Conservation (phyloP, 1,139 yeast genomes). For the Arxiozyma slooffiae region DNA sequence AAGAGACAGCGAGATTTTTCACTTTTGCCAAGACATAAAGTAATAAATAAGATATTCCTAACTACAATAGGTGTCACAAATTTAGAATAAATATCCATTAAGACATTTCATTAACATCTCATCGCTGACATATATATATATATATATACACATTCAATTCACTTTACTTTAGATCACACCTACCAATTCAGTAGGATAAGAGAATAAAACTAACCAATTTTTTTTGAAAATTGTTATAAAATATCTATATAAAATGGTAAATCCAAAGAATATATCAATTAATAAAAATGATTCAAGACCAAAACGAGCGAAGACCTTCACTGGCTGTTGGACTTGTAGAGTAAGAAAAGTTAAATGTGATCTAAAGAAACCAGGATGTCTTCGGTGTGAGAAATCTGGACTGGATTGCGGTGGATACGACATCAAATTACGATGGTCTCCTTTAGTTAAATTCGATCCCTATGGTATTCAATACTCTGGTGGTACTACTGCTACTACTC, state of each 20-base stretch:
- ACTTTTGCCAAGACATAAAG: neutral
- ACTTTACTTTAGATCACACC: too few species aligned
- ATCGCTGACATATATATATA: too few species aligned
- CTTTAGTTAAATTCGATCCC: constrained; percentile 41
- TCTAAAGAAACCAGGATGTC: constrained; percentile 43
- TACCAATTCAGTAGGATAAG: neutral
- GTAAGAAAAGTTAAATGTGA: constrained; percentile 54
- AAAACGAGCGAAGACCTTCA: constrained; percentile 36
- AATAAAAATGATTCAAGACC: constrained; percentile 1
- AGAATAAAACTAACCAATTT: too few species aligned
- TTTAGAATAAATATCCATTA: neutral
- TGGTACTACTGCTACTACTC: constrained; percentile 24
- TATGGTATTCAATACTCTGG: constrained; percentile 30
- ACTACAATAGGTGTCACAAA: constrained; percentile 1
- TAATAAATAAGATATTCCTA: neutral
- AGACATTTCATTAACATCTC: neutral
- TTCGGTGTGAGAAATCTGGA: constrained; percentile 45
- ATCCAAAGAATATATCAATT: neutral
- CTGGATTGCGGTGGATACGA: constrained; percentile 73
- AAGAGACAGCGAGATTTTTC: constrained; percentile 9
- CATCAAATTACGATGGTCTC: constrained; percentile 70
- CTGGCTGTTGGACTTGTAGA: constrained; percentile 60
- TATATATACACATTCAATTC: neutral
- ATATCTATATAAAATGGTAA: too few species aligned
- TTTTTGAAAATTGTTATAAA: too few species aligned